Base-by-base conservation (phyloP, 2,329 filamentous ascomycete species). In the Verticillium longisporum region DNA sequence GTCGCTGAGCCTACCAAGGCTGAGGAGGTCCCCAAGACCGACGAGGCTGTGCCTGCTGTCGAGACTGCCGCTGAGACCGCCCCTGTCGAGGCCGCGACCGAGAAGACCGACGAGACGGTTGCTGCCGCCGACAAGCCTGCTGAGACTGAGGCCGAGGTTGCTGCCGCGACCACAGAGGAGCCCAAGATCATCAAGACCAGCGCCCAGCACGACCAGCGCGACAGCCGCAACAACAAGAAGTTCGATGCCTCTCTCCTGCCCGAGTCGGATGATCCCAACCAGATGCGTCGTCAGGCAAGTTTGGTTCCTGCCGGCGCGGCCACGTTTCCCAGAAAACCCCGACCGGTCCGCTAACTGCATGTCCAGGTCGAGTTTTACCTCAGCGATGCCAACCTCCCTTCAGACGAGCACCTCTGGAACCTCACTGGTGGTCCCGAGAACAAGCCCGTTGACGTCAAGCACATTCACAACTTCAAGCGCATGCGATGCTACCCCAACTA, bases 401-500 rank as follows among this genome's bases (percentile, higher is more conserved):
- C 86, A 70, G 96, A 99, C 77, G 90, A 92, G 74, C 96, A 91
- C 79, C 83, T 99, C 68, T 90, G 92, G 80, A 82, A 86, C 65
- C 82, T 88, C 70, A 90, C 91, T 60, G 89, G 88, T 45, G 94
- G 94, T 61, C 80, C 84, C 66, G 83, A 89, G 70, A 97, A 97
- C 81, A 89, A 90, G 74, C 84, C 93, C 54, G 88, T 99, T 41
- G 80, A 88, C 26, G 81, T 99, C 67, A 87, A 88, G 70, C 84
- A 88, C 64, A 86, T 99, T 66, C 86, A 88, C 81, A 87, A 80
- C 58, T 99, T 99, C 83, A 94, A 93, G 79, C 92, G 96, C 74
- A 99, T 99, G 96, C 89, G 87, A 67, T 90, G 88, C 69, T 99
- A 98, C 84, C 88, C 95, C 78, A 91, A 92, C 53, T 93, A 92